phyloP scores from a whole-genome alignment of 768 basidiomycete species.

The Pulveroboletus ravenelii region DNA sequence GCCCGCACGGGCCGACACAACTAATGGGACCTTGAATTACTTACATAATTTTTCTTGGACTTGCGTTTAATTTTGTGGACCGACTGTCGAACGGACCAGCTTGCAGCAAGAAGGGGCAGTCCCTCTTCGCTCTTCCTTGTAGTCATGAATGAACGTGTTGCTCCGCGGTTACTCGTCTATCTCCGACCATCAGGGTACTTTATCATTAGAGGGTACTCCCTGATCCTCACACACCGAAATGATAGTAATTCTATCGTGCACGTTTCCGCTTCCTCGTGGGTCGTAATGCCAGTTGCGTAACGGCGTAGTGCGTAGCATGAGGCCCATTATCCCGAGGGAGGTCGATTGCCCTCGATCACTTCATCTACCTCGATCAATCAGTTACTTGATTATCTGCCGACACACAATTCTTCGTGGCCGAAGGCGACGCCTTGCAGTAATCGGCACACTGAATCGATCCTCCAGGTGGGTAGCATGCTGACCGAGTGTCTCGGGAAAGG shows the following conservation, averaged over 20 bases:
- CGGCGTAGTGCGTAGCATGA: not conserved
- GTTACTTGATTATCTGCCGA: too few species aligned
- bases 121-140: too few species aligned
- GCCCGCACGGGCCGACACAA: too few species aligned
- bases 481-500: constrained; percentile 5
- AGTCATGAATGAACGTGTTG: not conserved
- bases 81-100: too few species aligned
- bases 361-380: not conserved
- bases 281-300: constrained; percentile 4
- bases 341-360: not conserved
- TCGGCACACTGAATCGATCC: not conserved
- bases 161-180: constrained; percentile 15
- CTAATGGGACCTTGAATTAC: too few species aligned
- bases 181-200: constrained; percentile 1
- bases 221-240: constrained; percentile 16
- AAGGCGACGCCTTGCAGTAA: not conserved
- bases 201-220: too few species aligned
- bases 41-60: too few species aligned
- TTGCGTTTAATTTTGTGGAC: too few species aligned
- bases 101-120: too few species aligned
- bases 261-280: not conserved
- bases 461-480: not conserved
- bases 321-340: constrained; percentile 1
- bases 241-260: not conserved
- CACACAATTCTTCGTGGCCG: too few species aligned